A percentile compares a stretch with the other conserved stretches of the same genome.
Conservation (phyloP, 2,329 filamentous ascomycete genomes). For the Xylaria sp. region DNA sequence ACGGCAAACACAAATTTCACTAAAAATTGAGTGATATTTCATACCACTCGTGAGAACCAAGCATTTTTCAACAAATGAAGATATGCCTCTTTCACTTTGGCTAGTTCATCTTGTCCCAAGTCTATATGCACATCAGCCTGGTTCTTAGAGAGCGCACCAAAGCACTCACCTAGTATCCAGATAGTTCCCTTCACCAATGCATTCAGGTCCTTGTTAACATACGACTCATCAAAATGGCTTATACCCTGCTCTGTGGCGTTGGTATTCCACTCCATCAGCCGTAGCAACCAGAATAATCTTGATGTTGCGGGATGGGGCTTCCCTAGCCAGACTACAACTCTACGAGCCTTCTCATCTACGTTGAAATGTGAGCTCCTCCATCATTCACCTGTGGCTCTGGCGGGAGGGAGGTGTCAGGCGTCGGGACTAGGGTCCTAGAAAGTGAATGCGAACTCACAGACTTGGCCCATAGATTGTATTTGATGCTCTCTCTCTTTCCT, state of each 20-base stretch:
- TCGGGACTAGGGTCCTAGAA: too few species aligned
- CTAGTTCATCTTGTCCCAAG: neutral
- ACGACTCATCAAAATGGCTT: too few species aligned
- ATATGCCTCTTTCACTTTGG: neutral
- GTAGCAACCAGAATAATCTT: neutral
- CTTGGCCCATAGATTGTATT: constrained; percentile 14
- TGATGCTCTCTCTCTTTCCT: neutral
- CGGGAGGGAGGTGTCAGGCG: too few species aligned
- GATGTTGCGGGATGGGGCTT: neutral
- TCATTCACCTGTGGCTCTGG: too few species aligned
- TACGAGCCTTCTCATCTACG: too few species aligned
- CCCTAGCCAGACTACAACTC: constrained; percentile 20
- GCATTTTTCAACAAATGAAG: neutral
- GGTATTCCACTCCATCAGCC: neutral
- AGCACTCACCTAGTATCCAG: neutral
- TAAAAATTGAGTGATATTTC: too few species aligned
- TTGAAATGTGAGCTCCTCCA: too few species aligned
- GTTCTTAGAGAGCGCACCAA: neutral
- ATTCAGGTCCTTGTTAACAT: too few species aligned
- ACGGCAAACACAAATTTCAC: too few species aligned
- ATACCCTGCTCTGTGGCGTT: too few species aligned
- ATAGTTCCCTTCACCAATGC: too few species aligned
- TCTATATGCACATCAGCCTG: neutral
- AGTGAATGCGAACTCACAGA: constrained; percentile 17
- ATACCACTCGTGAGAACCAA: constrained; percentile 27